These are phyloP conservation scores for Nakazawaea laoshanensis DNA, from an alignment of 805 yeast genomes.

Conservation along the genomic window DNA sequence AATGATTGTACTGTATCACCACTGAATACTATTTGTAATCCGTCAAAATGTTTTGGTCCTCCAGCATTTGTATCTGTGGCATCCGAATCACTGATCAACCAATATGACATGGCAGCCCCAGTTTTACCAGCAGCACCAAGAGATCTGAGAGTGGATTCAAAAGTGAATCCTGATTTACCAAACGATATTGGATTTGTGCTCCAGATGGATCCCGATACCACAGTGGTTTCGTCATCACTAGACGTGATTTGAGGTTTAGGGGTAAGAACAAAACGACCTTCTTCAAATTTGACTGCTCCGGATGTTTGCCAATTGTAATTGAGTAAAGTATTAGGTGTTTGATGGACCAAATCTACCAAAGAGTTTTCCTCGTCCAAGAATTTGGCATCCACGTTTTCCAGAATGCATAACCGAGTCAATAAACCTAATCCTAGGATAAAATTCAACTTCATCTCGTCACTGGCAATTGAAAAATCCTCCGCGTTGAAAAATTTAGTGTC, in stretches of 20 bases:
- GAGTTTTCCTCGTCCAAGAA: constrained; percentile 6
- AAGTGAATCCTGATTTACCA: constrained; percentile 26
- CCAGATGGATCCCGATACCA: constrained; percentile 39
- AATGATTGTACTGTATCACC: constrained; percentile 43
- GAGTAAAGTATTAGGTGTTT: constrained; percentile 3
- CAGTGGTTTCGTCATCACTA: constrained; percentile 16
- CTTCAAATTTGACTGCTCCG: constrained; percentile 32
- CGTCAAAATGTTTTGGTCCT: constrained; percentile 54
- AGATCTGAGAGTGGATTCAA: constrained; percentile 58
- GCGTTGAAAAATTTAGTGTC: too few relatives aligned
- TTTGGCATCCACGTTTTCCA: constrained; percentile 5
- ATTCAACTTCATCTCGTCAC: constrained; percentile 1
- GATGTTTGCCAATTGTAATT: constrained; percentile 29
- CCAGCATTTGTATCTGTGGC: constrained; percentile 28
- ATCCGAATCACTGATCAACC: constrained; percentile 30
- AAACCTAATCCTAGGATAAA: not conserved
- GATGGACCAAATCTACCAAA: constrained; percentile 8
- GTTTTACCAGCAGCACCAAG: constrained; percentile 40
- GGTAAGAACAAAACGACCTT: constrained; percentile 48
- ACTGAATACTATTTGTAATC: constrained; percentile 49
- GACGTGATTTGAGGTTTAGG: constrained; percentile 24
- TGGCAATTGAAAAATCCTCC: not conserved
- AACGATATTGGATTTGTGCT: constrained; percentile 17
- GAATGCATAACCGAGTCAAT: too few relatives aligned
- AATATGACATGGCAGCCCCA: constrained; percentile 51